Conservation (phyloP, 23 red algal genomes). For the Pyropia yezoensis region DNA sequence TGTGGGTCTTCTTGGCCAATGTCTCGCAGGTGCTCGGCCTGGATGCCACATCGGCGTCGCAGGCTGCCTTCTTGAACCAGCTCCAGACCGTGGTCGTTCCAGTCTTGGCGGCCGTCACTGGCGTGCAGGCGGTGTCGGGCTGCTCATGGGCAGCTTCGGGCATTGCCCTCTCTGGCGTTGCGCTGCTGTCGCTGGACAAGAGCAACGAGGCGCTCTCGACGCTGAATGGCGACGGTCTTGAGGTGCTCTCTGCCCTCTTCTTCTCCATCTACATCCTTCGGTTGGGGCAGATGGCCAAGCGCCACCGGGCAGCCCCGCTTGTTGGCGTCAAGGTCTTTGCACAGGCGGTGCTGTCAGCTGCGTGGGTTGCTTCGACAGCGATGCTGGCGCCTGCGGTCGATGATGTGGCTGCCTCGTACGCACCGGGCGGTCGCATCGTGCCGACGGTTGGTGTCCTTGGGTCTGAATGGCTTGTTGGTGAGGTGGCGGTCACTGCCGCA, state of each 20-base stretch:
- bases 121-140: slow-evolving; percentile 22
- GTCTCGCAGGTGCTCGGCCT: slow-evolving; percentile 88
- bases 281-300: slow-evolving; percentile 36
- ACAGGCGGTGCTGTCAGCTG: slow-evolving; percentile 64
- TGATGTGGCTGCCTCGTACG: background rate
- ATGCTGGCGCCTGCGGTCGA: background rate
- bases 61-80: slow-evolving; percentile 85
- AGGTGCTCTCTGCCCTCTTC: slow-evolving; percentile 71
- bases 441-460: no score
- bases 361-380: slow-evolving; percentile 39
- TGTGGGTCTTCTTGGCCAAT: slow-evolving; percentile 88
- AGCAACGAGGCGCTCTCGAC: slow-evolving; percentile 35
- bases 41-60: slow-evolving; percentile 59
- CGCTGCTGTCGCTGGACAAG: slow-evolving; percentile 76
- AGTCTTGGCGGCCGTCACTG: slow-evolving; percentile 41
- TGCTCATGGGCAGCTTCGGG: slow-evolving; percentile 31
- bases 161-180: slow-evolving; percentile 66
- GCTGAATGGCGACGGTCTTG: slow-evolving; percentile 70
- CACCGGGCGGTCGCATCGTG: background rate
- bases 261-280: slow-evolving; percentile 83
- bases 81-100: slow-evolving; percentile 94
- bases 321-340: slow-evolving; percentile 67
- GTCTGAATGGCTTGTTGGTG: slow-evolving; percentile 19
- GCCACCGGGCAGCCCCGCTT: slow-evolving; percentile 39
- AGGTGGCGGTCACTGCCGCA: slow-evolving; percentile 22